phyloP scores from a whole-genome alignment of 1,284 basidiomycete species.

The Meripilus lineatus region DNA sequence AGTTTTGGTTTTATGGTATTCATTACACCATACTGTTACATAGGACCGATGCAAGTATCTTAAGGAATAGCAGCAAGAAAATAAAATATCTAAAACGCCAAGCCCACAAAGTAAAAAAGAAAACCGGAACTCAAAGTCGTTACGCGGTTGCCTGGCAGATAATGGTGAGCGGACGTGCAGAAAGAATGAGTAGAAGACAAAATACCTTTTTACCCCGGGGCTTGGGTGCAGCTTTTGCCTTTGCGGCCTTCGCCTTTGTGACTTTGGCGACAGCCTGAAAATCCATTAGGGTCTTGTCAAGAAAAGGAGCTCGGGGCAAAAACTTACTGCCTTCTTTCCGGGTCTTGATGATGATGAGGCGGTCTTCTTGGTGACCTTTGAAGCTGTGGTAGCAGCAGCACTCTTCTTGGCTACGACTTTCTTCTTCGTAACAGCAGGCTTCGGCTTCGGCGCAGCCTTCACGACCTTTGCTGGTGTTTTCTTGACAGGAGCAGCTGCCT shows the following conservation, averaged over 20 bases:
- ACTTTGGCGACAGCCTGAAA: slow-evolving; percentile 23
- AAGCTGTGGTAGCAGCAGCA: background rate
- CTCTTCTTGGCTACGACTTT: slow-evolving; percentile 32
- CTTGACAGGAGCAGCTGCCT: slow-evolving; percentile 33
- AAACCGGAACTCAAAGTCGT: background rate
- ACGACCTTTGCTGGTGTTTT: slow-evolving; percentile 14
- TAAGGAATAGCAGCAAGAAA: slow-evolving; percentile 2
- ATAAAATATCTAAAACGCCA: slow-evolving; percentile 5
- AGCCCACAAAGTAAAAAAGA: background rate
- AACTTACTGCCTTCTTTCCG: slow-evolving; percentile 29
- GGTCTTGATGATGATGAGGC: slow-evolving; percentile 18
- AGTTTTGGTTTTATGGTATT: no score
- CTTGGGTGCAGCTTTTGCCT: slow-evolving; percentile 21
- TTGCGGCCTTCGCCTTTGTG: slow-evolving; percentile 15
- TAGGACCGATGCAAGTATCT: no score
- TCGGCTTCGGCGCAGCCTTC: slow-evolving; percentile 18
- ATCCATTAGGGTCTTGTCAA: no score
- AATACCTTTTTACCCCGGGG: slow-evolving; percentile 35
- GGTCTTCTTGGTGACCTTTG: slow-evolving; percentile 25
- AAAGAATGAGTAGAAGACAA: background rate
- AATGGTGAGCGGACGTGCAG: background rate
- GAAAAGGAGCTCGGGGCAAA: background rate
- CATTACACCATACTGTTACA: no score
- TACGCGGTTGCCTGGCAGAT: no score
- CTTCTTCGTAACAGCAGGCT: slow-evolving; percentile 23